Evolutionary conservation across 306 rosid species (phyloP).

Genomic region (Lithocarpus polystachyus): DNA sequence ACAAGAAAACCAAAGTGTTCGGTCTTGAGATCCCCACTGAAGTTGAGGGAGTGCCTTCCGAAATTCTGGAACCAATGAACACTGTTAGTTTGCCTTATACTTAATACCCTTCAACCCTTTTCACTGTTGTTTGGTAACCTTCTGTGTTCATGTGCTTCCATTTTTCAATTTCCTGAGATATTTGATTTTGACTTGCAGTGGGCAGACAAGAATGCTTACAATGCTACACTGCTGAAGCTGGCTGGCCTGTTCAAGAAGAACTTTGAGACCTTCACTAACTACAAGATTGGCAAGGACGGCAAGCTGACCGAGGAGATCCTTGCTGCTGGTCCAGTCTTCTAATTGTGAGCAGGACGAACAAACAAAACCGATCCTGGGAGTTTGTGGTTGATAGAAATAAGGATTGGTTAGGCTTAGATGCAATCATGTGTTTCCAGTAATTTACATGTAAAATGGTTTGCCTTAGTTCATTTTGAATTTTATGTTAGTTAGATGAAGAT

Average conservation of each 20-base stretch:
- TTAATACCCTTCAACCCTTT: neutral
- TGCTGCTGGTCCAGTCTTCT: constrained; percentile 76
- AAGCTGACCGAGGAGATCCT: constrained; percentile 70
- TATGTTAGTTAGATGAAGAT: neutral
- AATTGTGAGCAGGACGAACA: neutral
- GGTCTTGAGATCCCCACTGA: constrained; percentile 73
- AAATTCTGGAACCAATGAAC: constrained; percentile 73
- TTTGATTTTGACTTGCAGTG: constrained; percentile 47
- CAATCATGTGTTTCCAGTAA: neutral
- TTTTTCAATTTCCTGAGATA: neutral
- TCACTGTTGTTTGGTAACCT: neutral
- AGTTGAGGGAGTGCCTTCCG: constrained; percentile 78
- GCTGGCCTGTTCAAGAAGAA: constrained; percentile 70
- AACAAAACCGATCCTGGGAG: neutral
- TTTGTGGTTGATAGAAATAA: neutral
- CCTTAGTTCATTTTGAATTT: neutral
- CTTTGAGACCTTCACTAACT: constrained; percentile 61
- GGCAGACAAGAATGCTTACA: constrained; percentile 60
- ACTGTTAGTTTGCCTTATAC: constrained; percentile 46
- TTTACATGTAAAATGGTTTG: neutral
- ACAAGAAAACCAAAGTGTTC: constrained; percentile 58
- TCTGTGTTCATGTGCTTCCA: neutral
- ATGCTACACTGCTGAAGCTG: constrained; percentile 55
- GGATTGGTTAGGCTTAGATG: too few species aligned
- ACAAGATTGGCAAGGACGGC: constrained; percentile 58